A percentile compares a stretch with the other conserved stretches of the same genome.
Evolutionary conservation across 2,329 filamentous ascomycete species (phyloP).

Genomic region (Stagonosporopsis rhizophila): DNA sequence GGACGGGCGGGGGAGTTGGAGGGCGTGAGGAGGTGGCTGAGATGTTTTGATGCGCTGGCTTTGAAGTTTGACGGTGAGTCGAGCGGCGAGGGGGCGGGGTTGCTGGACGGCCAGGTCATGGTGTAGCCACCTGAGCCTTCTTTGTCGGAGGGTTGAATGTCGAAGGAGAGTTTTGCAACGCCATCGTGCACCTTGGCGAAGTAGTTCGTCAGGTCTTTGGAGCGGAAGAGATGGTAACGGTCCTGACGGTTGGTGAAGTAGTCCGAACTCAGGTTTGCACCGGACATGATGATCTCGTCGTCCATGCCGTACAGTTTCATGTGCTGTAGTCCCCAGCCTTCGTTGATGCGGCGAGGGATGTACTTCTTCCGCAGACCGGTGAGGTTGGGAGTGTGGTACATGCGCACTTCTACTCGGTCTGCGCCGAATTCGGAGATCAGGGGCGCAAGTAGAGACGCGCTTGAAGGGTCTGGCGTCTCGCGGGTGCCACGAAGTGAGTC

Average conservation of each 20-base stretch:
- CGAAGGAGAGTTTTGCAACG: conserved; percentile 81
- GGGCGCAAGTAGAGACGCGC: conserved; percentile 84
- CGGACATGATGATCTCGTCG: conserved; percentile 90
- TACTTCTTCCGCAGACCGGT: conserved; percentile 84
- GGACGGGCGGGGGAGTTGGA: conserved; percentile 40
- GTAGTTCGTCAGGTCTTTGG: conserved; percentile 79
- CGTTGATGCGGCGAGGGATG: conserved; percentile 89
- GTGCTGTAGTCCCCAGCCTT: conserved; percentile 97
- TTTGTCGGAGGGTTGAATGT: conserved; percentile 68
- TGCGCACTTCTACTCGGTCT: conserved; percentile 86
- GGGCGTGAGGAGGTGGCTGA: conserved; percentile 71
- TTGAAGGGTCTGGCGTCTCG: conserved; percentile 84
- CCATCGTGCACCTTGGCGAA: conserved; percentile 79
- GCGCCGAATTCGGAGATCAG: conserved; percentile 84
- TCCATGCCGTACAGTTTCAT: conserved; percentile 99
- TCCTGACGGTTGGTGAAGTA: conserved; percentile 98
- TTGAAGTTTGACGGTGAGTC: conserved; percentile 74
- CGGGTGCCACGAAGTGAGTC: conserved; percentile 91
- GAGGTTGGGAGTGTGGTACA: conserved; percentile 98
- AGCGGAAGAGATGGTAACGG: conserved; percentile 89
- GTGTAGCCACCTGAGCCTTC: conserved; percentile 58
- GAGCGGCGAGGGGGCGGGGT: conserved; percentile 77
- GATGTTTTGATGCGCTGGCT: conserved; percentile 68
- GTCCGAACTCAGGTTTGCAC: conserved; percentile 87
- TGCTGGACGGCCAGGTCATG: conserved; percentile 76